These are phyloP conservation scores for Diplogelasinospora grovesii DNA, from an alignment of 495 filamentous ascomycete genomes.

Conservation along the genomic window DNA sequence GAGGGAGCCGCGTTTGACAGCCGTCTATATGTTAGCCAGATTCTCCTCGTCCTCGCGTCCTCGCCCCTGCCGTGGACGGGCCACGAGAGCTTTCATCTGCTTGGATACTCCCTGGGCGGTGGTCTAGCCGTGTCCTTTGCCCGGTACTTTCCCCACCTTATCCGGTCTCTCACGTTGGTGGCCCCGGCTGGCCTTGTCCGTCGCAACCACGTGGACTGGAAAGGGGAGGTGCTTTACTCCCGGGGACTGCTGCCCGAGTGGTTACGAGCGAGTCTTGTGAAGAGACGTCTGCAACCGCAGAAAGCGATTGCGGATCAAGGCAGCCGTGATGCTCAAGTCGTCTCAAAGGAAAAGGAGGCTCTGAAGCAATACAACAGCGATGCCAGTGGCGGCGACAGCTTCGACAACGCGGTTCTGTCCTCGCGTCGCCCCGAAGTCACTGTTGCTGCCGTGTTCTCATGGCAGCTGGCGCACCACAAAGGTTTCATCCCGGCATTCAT, in stretches of 20 bases:
- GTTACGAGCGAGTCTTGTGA: constrained; percentile 47
- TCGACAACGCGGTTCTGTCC: constrained; percentile 38
- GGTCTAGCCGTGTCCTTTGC: constrained; percentile 68
- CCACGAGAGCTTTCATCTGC: constrained; percentile 51
- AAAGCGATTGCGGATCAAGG: constrained; percentile 14
- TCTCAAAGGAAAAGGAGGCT: constrained; percentile 14
- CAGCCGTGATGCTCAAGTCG: constrained; percentile 24
- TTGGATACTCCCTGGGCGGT: constrained; percentile 83
- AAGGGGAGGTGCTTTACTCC: constrained; percentile 37
- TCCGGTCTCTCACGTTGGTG: constrained; percentile 67
- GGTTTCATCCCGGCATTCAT: constrained; percentile 53
- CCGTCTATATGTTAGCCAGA: constrained; percentile 65
- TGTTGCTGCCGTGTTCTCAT: constrained; percentile 42
- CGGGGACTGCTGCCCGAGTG: constrained; percentile 44
- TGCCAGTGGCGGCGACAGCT: constrained; percentile 29
- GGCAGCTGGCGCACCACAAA: constrained; percentile 49
- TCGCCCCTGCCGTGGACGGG: constrained; percentile 49
- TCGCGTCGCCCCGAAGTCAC: constrained; percentile 26
- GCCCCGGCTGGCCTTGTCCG: constrained; percentile 59
- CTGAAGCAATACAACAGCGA: constrained; percentile 23
- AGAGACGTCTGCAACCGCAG: constrained; percentile 42
- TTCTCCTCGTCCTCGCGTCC: constrained; percentile 62
- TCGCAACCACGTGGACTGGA: constrained; percentile 31
- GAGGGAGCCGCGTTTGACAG: constrained; percentile 58
- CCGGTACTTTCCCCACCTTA: constrained; percentile 57